Base-by-base conservation (phyloP, 1,139 yeast genomes). In the Pichia norvegensis region DNA sequence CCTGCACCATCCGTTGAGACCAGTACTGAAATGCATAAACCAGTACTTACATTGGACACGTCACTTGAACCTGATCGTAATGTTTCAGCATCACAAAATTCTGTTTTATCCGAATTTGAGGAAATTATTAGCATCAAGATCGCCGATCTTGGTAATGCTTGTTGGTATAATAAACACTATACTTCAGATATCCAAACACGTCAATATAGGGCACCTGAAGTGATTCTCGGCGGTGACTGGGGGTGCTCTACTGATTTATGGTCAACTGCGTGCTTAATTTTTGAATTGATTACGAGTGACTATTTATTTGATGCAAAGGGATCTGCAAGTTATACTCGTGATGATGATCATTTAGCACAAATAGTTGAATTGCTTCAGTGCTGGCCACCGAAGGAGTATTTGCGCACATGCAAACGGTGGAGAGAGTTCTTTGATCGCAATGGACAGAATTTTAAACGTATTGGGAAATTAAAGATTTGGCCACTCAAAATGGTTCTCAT, bases 61-160 rank as follows among this genome's bases (percentile, higher is more conserved):
- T 36, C 31, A 10, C 13, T 27, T 27, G 31, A 27, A 27, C 38
- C 16, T n/a, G 36, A 38, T 38, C 38, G 22, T 36, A 33, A 23
- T 47, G 5, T 17, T 16, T 33, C 36, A 16, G 10, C 21, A 16
- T 16, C 20, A 16, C 37, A 35, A 35, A 20, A 20, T 19, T 47
- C 58, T 6, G 41, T 55, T 9, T 40, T 57, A 4, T 49, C 53
- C 33, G 64, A 60, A 27, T 56, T 61, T 47, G 65, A 61, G 37
- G 58, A 61, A 13, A 50, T 63, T 17, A 73, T 74, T 27, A 69
- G 72, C 42, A 69, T 74, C n/a, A 82, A 82, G 56, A 76, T 82
- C 49, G 88, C 87, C 3, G 92, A 83, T 62, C 65, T 83, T 50
- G 92, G 92, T 17, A 83, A 83, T 58, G 84, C 88, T 5, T 81